Evolutionary conservation across 139 green algal species (phyloP).

Genomic region (Spirogloea muscicola): DNA sequence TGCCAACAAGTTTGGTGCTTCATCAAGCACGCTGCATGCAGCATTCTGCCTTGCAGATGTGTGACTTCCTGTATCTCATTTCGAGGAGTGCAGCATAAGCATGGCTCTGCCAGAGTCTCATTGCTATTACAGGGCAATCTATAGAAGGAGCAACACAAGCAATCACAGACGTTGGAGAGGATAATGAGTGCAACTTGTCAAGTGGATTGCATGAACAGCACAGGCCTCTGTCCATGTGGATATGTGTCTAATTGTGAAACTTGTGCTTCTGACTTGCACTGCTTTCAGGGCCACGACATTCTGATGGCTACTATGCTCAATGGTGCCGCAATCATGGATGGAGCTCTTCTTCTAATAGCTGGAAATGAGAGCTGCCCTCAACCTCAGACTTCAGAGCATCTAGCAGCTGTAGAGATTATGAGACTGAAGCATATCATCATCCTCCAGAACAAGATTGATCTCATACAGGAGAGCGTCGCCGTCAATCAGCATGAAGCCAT

Average conservation of each 20-base stretch:
- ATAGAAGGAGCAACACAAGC: neutral
- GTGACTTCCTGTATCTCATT: neutral
- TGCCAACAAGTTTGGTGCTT: neutral
- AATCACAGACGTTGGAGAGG: too few species aligned
- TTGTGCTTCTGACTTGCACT: neutral
- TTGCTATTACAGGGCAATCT: neutral
- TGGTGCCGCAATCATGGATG: constrained; percentile 98
- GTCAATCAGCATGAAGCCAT: constrained; percentile 93
- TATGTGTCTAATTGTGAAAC: neutral
- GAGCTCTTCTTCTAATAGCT: constrained; percentile 95
- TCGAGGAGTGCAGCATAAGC: neutral
- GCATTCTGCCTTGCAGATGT: neutral
- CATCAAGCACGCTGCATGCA: neutral
- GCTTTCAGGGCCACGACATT: constrained; percentile 91
- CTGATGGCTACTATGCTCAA: constrained; percentile 99
- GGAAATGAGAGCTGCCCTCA: constrained; percentile 98
- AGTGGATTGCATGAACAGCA: too few species aligned
- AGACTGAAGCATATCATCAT: constrained; percentile 90
- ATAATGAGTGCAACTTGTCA: constrained; percentile 9
- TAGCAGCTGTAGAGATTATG: constrained; percentile 99
- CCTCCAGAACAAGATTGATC: constrained; percentile 90
- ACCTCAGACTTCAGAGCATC: constrained; percentile 94
- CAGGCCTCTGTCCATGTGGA: too few species aligned
- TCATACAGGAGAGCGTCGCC: constrained; percentile 85
- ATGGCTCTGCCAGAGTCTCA: neutral